Conservation (phyloP, 768 basidiomycete species). For the Suillus lakei region DNA sequence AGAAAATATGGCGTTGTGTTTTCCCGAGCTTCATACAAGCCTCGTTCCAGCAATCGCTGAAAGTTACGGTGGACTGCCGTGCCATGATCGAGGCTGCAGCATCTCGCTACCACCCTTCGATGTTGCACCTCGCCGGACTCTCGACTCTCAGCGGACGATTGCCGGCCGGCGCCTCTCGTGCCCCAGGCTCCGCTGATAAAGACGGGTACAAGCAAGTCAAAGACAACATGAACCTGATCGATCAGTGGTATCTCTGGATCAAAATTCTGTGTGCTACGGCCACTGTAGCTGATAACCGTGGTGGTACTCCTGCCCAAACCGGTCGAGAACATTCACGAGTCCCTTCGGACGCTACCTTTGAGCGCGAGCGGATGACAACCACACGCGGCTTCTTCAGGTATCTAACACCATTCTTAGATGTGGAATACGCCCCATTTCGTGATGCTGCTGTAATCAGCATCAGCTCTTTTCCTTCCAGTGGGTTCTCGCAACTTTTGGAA, state of each 20-base stretch:
- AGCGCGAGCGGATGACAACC: conserved; percentile 81
- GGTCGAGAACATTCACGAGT: conserved; percentile 72
- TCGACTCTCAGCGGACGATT: conserved; percentile 53
- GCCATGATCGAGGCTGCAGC: conserved; percentile 71
- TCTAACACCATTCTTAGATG: conserved; percentile 85
- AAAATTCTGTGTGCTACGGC: conserved; percentile 87
- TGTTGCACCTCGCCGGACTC: conserved; percentile 76
- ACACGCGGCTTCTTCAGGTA: conserved; percentile 85
- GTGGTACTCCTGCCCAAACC: conserved; percentile 54
- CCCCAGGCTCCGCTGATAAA: conserved; percentile 46
- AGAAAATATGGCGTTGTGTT: conserved; percentile 74
- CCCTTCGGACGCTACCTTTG: conserved; percentile 75
- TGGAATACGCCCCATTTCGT: conserved; percentile 81
- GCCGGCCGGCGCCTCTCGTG: conserved; percentile 41
- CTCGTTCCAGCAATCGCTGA: conserved; percentile 53
- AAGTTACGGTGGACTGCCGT: conserved; percentile 56
- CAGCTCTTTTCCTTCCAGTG: conserved; percentile 79
- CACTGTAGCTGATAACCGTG: conserved; percentile 63
- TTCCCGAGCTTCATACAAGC: conserved; percentile 68
- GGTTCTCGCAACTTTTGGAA: conserved; percentile 82
- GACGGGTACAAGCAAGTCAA: conserved; percentile 56
- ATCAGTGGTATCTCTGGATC: conserved; percentile 87
- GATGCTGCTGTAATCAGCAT: conserved; percentile 89
- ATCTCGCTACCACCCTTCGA: conserved; percentile 70
- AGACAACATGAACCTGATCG: conserved; percentile 63